Percentiles rank a stretch among this genome's conserved stretches.
These are phyloP conservation scores for Apiotrichum sp. DNA, from an alignment of 1,284 basidiomycete species.

Conservation along the genomic window DNA sequence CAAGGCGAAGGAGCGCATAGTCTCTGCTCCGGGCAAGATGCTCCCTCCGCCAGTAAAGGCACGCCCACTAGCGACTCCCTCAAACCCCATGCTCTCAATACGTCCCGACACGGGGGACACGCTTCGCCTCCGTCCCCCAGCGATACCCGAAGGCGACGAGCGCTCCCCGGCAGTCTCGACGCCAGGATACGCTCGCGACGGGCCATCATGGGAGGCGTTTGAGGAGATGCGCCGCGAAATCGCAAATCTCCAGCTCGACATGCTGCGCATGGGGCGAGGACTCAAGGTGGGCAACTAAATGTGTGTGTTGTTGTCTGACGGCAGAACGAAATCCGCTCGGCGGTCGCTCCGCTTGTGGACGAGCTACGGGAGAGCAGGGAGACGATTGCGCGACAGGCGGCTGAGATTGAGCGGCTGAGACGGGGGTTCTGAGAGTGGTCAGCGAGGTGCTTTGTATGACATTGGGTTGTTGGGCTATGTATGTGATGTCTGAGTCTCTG, in stretches of 20 bases:
- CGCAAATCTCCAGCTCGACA: constrained; percentile 30
- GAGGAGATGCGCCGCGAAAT: constrained; percentile 27
- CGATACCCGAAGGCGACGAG: neutral
- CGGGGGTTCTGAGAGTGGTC: constrained; percentile 24
- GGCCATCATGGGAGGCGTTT: constrained; percentile 8
- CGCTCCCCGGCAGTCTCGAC: neutral
- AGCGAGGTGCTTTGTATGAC: no score
- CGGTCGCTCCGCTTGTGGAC: constrained; percentile 21
- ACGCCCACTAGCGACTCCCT: neutral
- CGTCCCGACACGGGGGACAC: constrained; percentile 2
- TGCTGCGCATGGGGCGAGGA: constrained; percentile 30
- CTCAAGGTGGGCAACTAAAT: constrained; percentile 29
- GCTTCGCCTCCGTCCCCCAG: constrained; percentile 6
- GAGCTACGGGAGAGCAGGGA: constrained; percentile 24
- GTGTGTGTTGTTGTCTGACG: no score
- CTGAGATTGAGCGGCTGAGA: constrained; percentile 31
- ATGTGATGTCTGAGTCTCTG: no score
- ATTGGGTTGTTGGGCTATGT: no score
- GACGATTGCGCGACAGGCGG: constrained; percentile 26
- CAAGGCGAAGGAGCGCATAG: neutral
- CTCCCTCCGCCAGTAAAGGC: neutral
- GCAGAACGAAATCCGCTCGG: constrained; percentile 29
- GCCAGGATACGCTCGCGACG: neutral
- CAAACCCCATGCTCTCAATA: neutral
- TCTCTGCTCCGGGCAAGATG: neutral